Conservation (phyloP, 2,329 filamentous ascomycete species). For the Cytospora piceicola region DNA sequence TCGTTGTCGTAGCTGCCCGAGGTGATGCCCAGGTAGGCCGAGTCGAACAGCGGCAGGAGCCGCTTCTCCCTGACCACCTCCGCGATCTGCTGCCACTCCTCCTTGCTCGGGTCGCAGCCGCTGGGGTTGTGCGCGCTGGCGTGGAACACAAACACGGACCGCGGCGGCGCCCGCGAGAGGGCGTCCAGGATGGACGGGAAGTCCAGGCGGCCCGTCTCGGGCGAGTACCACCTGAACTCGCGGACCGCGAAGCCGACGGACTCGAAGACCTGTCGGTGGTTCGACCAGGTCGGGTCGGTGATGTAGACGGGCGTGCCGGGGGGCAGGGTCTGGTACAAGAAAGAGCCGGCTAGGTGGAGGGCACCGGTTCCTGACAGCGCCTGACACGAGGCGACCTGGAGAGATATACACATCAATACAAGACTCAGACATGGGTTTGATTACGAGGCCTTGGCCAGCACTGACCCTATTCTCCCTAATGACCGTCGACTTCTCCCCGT, state of each 20-base stretch:
- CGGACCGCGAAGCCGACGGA: conserved; percentile 40
- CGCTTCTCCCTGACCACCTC: conserved; percentile 31
- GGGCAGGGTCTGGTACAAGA: conserved; percentile 36
- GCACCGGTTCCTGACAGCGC: conserved; percentile 47
- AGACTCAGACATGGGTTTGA: too few species aligned
- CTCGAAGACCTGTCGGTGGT: conserved; percentile 44
- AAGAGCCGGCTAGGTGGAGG: conserved; percentile 41
- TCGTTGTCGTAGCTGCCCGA: conserved; percentile 38
- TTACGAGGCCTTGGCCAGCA: neutral
- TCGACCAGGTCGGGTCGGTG: conserved; percentile 47
- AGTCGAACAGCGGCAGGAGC: conserved; percentile 40
- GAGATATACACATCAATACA: neutral
- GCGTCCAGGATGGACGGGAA: conserved; percentile 37
- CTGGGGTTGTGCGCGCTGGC: conserved; percentile 50
- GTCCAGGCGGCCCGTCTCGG: conserved; percentile 40
- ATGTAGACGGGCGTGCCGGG: conserved; percentile 41
- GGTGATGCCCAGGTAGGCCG: conserved; percentile 41
- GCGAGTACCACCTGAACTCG: conserved; percentile 44
- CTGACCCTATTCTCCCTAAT: conserved; percentile 38
- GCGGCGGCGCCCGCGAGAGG: conserved; percentile 36
- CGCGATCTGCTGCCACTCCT: conserved; percentile 40
- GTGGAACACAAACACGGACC: conserved; percentile 42
- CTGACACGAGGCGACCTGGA: conserved; percentile 34
- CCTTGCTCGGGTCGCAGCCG: conserved; percentile 43
- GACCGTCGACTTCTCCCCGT: conserved; percentile 34